Conservation (phyloP, 768 basidiomycete genomes). For the Tricholoma bakamatsutake region DNA sequence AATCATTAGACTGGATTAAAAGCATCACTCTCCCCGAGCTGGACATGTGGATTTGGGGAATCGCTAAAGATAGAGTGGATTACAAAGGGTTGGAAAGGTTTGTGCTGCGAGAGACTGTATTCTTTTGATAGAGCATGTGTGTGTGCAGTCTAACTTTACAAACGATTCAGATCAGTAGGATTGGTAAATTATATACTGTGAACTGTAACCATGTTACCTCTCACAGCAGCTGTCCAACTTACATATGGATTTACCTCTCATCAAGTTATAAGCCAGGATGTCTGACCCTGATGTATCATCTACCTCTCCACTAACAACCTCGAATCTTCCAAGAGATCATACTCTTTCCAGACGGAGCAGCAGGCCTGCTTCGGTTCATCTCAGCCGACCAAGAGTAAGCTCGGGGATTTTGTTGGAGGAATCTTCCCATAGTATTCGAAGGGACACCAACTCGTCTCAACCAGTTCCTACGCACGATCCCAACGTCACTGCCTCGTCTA, state of each 20-base stretch:
- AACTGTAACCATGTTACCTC: not conserved
- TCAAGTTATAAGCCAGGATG: not conserved
- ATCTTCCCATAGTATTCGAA: conserved; percentile 25
- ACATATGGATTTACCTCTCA: not conserved
- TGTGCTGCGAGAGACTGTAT: conserved; percentile 58
- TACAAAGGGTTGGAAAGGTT: conserved; percentile 65
- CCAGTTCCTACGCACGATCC: conserved; percentile 15
- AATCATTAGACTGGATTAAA: conserved; percentile 42
- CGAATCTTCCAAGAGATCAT: conserved; percentile 8
- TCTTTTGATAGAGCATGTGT: conserved; percentile 44
- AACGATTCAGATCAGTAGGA: not conserved
- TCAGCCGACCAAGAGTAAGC: conserved; percentile 35
- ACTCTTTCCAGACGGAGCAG: conserved; percentile 35
- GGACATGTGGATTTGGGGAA: conserved; percentile 79
- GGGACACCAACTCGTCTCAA: conserved; percentile 17
- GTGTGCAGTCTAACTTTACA: too few species aligned
- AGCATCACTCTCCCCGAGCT: conserved; percentile 53
- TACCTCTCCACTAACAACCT: conserved; percentile 37
- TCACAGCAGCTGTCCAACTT: not conserved
- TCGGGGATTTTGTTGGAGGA: conserved; percentile 39
- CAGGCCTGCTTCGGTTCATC: conserved; percentile 40
- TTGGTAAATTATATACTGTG: not conserved
- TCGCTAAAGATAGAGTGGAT: conserved; percentile 73
- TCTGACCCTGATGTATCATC: conserved; percentile 25
- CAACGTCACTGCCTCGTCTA: conserved; percentile 16